These are phyloP conservation scores for Lumnitzera racemosa DNA, from an alignment of 345 rosid genomes.

Conservation along the genomic window DNA sequence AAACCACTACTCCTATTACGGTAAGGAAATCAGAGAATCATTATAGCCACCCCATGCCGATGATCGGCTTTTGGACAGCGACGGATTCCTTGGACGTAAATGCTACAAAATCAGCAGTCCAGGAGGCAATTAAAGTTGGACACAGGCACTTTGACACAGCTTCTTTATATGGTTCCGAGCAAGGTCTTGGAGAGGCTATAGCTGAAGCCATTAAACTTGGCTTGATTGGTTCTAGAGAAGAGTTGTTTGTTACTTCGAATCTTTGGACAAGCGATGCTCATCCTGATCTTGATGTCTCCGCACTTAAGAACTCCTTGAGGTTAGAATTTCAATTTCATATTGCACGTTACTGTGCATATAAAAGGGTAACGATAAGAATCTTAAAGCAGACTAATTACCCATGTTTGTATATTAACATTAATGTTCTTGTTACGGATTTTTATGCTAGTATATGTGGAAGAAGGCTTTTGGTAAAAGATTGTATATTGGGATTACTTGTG, in stretches of 20 bases:
- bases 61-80: conserved; percentile 14
- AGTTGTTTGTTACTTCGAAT: conserved; percentile 40
- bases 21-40: too few species aligned
- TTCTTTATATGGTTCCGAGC: conserved; percentile 21
- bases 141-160: conserved; percentile 37
- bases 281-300: conserved; percentile 19
- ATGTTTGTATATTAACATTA: too few species aligned
- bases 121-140: conserved; percentile 25
- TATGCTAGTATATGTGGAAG: too few species aligned
- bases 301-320: conserved; percentile 7
- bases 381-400: too few species aligned
- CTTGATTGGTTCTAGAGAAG: conserved; percentile 19
- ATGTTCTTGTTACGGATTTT: too few species aligned
- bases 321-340: not conserved
- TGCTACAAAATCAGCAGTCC: conserved; percentile 6
- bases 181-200: conserved; percentile 26
- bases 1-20: too few species aligned
- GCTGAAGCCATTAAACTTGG: conserved; percentile 28
- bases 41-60: conserved; percentile 1
- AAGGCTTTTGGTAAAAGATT: too few species aligned
- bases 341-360: too few species aligned
- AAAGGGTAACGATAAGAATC: too few species aligned
- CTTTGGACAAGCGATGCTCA: conserved; percentile 27
- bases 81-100: conserved; percentile 12
- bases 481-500: too few species aligned